Evolutionary conservation across 2,329 filamentous ascomycete genomes (phyloP), one percentile per base, ranked within the genome.

Genomic region (Penicillium brevicompactum): DNA sequence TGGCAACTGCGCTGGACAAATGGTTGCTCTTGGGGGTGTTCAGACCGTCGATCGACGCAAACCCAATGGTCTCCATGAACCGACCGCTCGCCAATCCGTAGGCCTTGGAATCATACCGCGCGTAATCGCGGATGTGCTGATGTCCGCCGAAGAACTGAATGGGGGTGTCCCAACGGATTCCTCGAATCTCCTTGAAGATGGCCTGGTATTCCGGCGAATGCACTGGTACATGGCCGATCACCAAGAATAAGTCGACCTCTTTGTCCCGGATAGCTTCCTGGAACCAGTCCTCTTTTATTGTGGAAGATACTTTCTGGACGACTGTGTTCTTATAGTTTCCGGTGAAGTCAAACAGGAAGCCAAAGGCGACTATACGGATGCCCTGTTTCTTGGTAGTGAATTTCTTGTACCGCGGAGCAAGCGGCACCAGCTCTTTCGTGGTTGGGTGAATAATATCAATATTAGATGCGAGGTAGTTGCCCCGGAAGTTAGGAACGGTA

Each of bases 21-120:
- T 69, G 74, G 5, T 70, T 70, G 22, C 73, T 45, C 16, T 51
- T 72, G 1, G 76, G 78, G 8, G 75, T 75, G 18, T 41, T 41
- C 8, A 87, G 69, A 1, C 91, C 91, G 53, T 88, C 82, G 44
- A 97, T 86, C 0, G 92, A 96, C 84, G 94, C 86, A 83, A 94
- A 97, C 2, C 93, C 93, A 47, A 97, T 87, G 0, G 93, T 97
- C 77, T 97, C 93, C 80, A 97, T 89, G 73, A 97, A 97, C 1
- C 93, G 84, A 4, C 93, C 93, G 64, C 90, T 94, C 40, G 92
- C 92, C 5, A 97, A 79, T 1, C 88, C 92, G 59, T 89, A 87
- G 0, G 92, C 86, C 51, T 86, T 87, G 38, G 83, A 82, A 72
- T 97, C 93, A 66, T 91, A 97, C 56, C 83, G 85, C 40, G 84